A percentile compares a stretch with the other conserved stretches of the same genome.
These are phyloP conservation scores for Tolypocladium tropicale DNA, from an alignment of 2,329 filamentous ascomycete genomes.

Conservation along the genomic window DNA sequence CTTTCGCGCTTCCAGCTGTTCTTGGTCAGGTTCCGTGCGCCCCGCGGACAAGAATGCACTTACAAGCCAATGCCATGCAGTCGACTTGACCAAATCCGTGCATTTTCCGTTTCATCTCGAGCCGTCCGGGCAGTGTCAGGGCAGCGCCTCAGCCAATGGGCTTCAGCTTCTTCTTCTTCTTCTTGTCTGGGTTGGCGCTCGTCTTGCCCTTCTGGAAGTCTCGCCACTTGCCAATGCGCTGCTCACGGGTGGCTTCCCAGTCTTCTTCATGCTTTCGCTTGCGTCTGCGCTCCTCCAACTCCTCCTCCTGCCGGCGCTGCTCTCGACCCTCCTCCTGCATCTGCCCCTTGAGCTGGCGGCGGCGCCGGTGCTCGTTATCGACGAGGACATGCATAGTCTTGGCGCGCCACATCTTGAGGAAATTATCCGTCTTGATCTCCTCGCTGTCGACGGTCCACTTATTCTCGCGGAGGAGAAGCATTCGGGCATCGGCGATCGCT, in stretches of 20 bases:
- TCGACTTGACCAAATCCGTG: not conserved
- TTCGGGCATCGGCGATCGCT: slow-evolving; percentile 89
- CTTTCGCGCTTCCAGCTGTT: not conserved
- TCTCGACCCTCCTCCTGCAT: slow-evolving; percentile 94
- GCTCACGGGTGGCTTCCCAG: slow-evolving; percentile 88
- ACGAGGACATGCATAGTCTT: slow-evolving; percentile 85
- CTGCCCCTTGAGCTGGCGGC: slow-evolving; percentile 81
- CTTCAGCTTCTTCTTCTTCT: slow-evolving; percentile 59
- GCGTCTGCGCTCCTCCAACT: slow-evolving; percentile 68
- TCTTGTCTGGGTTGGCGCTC: slow-evolving; percentile 37
- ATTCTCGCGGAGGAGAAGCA: slow-evolving; percentile 86
- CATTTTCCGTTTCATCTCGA: not conserved
- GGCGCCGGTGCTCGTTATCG: slow-evolving; percentile 79
- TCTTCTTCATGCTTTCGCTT: slow-evolving; percentile 89
- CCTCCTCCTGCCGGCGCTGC: slow-evolving; percentile 76
- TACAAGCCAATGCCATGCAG: slow-evolving; percentile 12
- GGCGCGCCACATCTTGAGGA: slow-evolving; percentile 76
- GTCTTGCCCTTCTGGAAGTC: slow-evolving; percentile 73
- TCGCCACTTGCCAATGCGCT: slow-evolving; percentile 89
- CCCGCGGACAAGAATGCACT: slow-evolving; percentile 18
- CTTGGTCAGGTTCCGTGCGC: slow-evolving; percentile 20
- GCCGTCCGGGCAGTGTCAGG: not conserved
- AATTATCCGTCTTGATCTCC: slow-evolving; percentile 76
- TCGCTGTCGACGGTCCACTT: slow-evolving; percentile 86
- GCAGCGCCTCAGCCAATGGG: slow-evolving; percentile 37